Evolutionary conservation across 2,329 filamentous ascomycete genomes (phyloP).

Genomic region (Onygenales sp.): DNA sequence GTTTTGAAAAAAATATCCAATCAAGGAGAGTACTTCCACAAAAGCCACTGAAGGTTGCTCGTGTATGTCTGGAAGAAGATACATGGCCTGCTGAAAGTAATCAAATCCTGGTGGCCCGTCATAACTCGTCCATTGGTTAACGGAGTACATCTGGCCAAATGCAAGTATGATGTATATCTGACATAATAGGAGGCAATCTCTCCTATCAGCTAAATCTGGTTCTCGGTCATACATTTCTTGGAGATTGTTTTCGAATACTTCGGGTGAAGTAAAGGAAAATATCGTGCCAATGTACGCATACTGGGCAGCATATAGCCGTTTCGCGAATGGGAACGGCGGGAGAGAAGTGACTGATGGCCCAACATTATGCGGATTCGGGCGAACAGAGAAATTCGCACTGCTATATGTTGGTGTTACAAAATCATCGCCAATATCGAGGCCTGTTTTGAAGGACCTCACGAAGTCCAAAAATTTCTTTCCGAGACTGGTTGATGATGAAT

Average conservation of each 20-base stretch:
- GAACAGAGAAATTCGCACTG: slow-evolving; percentile 3
- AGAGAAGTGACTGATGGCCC: slow-evolving; percentile 28
- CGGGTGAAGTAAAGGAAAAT: slow-evolving; percentile 43
- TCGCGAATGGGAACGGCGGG: slow-evolving; percentile 43
- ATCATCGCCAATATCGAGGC: slow-evolving; percentile 4
- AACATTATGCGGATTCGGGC: slow-evolving; percentile 3
- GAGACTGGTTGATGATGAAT: slow-evolving; percentile 17
- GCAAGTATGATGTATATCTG: slow-evolving; percentile 46
- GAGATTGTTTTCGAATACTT: slow-evolving; percentile 39
- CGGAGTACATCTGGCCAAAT: slow-evolving; percentile 48
- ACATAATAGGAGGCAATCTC: slow-evolving; percentile 42
- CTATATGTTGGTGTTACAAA: slow-evolving; percentile 4
- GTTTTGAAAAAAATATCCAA: slow-evolving; percentile 50
- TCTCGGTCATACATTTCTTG: slow-evolving; percentile 35
- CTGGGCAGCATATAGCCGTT: slow-evolving; percentile 42
- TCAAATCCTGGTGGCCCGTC: slow-evolving; percentile 47
- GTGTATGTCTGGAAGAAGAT: slow-evolving; percentile 46
- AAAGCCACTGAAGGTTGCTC: slow-evolving; percentile 47
- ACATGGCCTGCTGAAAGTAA: slow-evolving; percentile 44
- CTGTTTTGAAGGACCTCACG: slow-evolving; percentile 10
- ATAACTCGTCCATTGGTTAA: slow-evolving; percentile 46
- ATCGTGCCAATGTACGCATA: slow-evolving; percentile 50
- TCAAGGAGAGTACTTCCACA: slow-evolving; percentile 45
- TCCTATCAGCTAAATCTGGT: slow-evolving; percentile 34
- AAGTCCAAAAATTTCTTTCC: slow-evolving; percentile 16